phyloP scores from a whole-genome alignment of 2,329 filamentous ascomycete genomes.

The Raffaelea albimanens region DNA sequence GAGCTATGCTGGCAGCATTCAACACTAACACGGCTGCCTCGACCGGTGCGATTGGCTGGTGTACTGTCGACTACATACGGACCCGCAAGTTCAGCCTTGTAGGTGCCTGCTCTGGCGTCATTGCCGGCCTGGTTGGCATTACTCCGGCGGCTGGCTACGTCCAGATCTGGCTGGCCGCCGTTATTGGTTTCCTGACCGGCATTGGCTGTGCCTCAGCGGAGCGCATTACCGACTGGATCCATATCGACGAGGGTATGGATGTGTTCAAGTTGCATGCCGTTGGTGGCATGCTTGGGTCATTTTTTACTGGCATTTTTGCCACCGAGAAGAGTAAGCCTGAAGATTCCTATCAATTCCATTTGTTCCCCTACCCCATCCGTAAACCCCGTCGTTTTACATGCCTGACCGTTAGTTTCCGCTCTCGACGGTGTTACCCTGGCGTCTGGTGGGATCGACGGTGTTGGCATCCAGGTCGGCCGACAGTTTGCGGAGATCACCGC shows the following conservation, averaged over 20 bases:
- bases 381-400: too few relatives aligned
- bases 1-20: constrained; percentile 44
- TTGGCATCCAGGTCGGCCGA: constrained; percentile 45
- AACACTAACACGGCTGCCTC: constrained; percentile 51
- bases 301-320: constrained; percentile 49
- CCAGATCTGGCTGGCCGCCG: constrained; percentile 37
- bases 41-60: constrained; percentile 44
- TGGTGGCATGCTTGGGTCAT: constrained; percentile 46
- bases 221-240: constrained; percentile 39
- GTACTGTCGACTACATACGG: constrained; percentile 39
- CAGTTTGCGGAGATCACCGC: constrained; percentile 49
- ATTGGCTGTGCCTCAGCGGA: constrained; percentile 35
- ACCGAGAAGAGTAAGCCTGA: constrained; percentile 21
- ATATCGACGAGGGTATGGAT: constrained; percentile 48
- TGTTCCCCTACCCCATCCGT: too few relatives aligned
- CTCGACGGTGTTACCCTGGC: constrained; percentile 39
- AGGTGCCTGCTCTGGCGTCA: constrained; percentile 43
- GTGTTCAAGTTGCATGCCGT: constrained; percentile 52
- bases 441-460: constrained; percentile 35
- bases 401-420: constrained; percentile 27
- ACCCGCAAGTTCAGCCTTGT: constrained; percentile 39
- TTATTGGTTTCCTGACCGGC: constrained; percentile 43
- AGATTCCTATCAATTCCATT: too few relatives aligned
- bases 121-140: constrained; percentile 47
- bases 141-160: constrained; percentile 48